A percentile compares a stretch with the other conserved stretches of the same genome.
Evolutionary conservation across 2,329 filamentous ascomycete genomes (phyloP).

Genomic region (Colletotrichum magnum): DNA sequence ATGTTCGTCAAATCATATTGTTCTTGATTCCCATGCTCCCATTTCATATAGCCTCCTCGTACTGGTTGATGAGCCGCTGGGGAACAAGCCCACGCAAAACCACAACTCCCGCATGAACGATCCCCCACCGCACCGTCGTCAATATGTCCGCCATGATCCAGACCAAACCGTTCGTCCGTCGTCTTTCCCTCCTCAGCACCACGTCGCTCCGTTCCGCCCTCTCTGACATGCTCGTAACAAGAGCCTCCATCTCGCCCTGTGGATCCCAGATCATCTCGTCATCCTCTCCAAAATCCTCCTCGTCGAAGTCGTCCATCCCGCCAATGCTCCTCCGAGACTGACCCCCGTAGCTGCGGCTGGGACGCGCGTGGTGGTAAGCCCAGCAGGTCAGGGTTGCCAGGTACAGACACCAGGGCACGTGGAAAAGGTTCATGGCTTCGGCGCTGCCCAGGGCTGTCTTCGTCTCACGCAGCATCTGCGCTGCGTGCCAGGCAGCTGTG

Average conservation of each 20-base stretch:
- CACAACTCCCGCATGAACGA: conserved; percentile 73
- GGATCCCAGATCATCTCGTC: conserved; percentile 67
- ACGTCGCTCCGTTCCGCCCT: conserved; percentile 44
- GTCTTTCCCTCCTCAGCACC: conserved; percentile 56
- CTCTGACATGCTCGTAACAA: conserved; percentile 57
- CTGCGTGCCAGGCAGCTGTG: conserved; percentile 67
- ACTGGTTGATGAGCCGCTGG: conserved; percentile 48
- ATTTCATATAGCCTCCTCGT: conserved; percentile 33
- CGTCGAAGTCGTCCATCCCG: conserved; percentile 38
- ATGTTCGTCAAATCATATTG: no score
- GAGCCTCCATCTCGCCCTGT: conserved; percentile 61
- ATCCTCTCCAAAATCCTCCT: conserved; percentile 46
- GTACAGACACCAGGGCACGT: conserved; percentile 75
- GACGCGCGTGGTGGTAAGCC: conserved; percentile 66
- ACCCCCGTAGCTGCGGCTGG: conserved; percentile 7
- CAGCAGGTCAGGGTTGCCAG: conserved; percentile 71
- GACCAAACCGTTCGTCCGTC: conserved; percentile 65
- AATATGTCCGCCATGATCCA: conserved; percentile 69
- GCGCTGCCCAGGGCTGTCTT: conserved; percentile 64
- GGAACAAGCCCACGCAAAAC: conserved; percentile 60
- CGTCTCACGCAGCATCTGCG: conserved; percentile 64
- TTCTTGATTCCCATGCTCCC: background rate
- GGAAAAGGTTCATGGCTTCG: conserved; percentile 68
- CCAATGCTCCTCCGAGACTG: conserved; percentile 27
- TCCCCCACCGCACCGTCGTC: conserved; percentile 71